Base-by-base conservation (phyloP, 441 rosid genomes). In the Gossypium gossypioides region DNA sequence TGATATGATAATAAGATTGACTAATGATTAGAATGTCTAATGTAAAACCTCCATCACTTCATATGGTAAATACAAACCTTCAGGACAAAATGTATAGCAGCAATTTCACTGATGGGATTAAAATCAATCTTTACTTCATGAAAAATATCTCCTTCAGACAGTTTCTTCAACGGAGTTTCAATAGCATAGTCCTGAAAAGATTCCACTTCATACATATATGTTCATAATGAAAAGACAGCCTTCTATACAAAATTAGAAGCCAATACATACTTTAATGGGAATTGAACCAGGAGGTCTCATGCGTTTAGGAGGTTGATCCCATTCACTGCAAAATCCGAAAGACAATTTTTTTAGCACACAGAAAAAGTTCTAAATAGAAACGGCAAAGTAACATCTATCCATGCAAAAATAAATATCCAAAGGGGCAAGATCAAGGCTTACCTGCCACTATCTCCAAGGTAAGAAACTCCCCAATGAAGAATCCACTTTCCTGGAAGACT, bases 391-490 rank as follows among this genome's bases (percentile, higher is more conserved):
- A 22, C 29, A 44, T 46, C 21, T 22, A 46, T 66, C 13, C 8
- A 19, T 7, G 40, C 22, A 3, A 6, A 0, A 32, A 70, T 42
- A 68, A 27, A 25, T 59, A 65, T 44, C 40, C 44, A 42, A 40
- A 52, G 10, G 4, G 74, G 50, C 60, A 74, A 69, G 37, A 58
- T 68, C 54, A 70, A 72, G 65, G 50, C 77, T 48, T 81, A 91
- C 98, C 98, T 89, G 87, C 93, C 96, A 68, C 55, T 73, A 60
- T 92, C 92, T 69, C 78, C 89, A 40, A 84, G 65, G 70, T 85
- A 88, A 76, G 92, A 86, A 81, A 95, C 97, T 86, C 99, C 99
- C 99, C 99, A 95, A 42, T 94, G 99, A 83, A 94, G 84, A 78
- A 87, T 84, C 99, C 99, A 94, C 79, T 85, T 84, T 63, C 97